A percentile compares a stretch with the other conserved stretches of the same genome.
Evolutionary conservation across 2,329 filamentous ascomycete genomes (phyloP).

Genomic region (Graphium sp.): DNA sequence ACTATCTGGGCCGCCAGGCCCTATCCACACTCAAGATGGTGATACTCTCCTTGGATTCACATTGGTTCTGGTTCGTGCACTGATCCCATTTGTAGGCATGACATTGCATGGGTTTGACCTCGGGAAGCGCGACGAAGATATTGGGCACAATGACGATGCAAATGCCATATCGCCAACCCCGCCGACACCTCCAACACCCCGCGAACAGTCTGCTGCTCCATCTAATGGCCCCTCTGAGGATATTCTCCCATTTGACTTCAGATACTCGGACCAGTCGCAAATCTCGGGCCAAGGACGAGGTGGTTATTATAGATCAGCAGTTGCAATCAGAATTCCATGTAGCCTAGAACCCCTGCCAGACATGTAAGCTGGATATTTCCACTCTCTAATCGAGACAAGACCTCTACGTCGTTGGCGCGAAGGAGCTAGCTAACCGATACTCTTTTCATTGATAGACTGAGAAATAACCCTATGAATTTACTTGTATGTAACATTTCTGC

Average conservation of each 20-base stretch:
- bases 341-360: slow-evolving; percentile 28
- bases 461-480: slow-evolving; percentile 65
- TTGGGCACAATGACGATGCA: slow-evolving; percentile 53
- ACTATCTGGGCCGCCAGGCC: slow-evolving; percentile 28
- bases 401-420: not conserved
- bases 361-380: slow-evolving; percentile 14
- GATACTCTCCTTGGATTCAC: no score
- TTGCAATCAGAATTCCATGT: slow-evolving; percentile 38
- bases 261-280: slow-evolving; percentile 25
- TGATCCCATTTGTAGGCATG: no score
- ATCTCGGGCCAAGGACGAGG: slow-evolving; percentile 1
- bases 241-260: slow-evolving; percentile 22
- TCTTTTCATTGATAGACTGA: slow-evolving; percentile 21
- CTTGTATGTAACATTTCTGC: slow-evolving; percentile 22
- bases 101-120: slow-evolving; percentile 59
- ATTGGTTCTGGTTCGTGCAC: no score
- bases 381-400: slow-evolving; percentile 29
- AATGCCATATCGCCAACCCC: slow-evolving; percentile 39
- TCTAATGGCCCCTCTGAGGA: slow-evolving; percentile 11
- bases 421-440: not conserved
- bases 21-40: no score
- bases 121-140: slow-evolving; percentile 52
- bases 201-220: slow-evolving; percentile 5
- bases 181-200: slow-evolving; percentile 11
- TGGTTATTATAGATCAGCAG: slow-evolving; percentile 55